Conservation (phyloP, 768 basidiomycete genomes). For the Rhodotorula babjevae region DNA sequence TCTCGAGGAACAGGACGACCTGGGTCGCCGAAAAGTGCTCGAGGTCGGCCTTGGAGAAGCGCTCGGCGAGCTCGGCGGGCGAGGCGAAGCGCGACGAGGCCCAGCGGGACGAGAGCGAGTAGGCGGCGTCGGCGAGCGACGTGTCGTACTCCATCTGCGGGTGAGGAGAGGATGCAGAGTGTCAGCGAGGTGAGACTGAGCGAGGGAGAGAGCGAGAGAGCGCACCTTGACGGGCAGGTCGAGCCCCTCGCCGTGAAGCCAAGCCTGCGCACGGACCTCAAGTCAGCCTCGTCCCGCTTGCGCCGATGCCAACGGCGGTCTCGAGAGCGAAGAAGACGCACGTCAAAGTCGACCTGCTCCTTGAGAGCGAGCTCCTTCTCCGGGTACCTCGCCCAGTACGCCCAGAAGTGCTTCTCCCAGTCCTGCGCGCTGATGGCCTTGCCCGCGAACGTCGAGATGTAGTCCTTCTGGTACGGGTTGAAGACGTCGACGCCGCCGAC, state of each 20-base stretch:
- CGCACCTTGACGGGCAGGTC: constrained; percentile 46
- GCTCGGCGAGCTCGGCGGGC: constrained; percentile 14
- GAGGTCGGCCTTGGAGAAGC: constrained; percentile 46
- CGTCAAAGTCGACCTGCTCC: constrained; percentile 38
- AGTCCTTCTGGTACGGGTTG: constrained; percentile 48
- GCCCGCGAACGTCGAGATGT: constrained; percentile 47
- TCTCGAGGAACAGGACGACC: constrained; percentile 50
- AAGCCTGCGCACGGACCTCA: constrained; percentile 36
- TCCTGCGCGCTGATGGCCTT: constrained; percentile 48
- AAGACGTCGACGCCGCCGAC: constrained; percentile 43
- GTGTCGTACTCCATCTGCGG: constrained; percentile 42
- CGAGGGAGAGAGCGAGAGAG: neutral
- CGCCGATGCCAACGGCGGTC: too few relatives aligned
- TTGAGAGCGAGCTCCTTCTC: constrained; percentile 45
- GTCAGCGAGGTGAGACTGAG: too few relatives aligned
- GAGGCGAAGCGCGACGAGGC: constrained; percentile 33
- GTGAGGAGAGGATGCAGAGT: neutral
- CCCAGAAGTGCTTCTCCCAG: constrained; percentile 49
- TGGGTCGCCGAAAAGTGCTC: constrained; percentile 45
- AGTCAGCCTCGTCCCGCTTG: too few relatives aligned
- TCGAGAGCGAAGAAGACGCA: neutral
- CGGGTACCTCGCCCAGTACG: constrained; percentile 43
- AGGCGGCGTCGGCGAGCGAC: constrained; percentile 40
- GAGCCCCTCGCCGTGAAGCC: constrained; percentile 49
- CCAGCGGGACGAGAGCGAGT: constrained; percentile 49